Evolutionary conservation across 202 grass and related monocot species (phyloP).

Genomic region (Alloteropsis angusta): DNA sequence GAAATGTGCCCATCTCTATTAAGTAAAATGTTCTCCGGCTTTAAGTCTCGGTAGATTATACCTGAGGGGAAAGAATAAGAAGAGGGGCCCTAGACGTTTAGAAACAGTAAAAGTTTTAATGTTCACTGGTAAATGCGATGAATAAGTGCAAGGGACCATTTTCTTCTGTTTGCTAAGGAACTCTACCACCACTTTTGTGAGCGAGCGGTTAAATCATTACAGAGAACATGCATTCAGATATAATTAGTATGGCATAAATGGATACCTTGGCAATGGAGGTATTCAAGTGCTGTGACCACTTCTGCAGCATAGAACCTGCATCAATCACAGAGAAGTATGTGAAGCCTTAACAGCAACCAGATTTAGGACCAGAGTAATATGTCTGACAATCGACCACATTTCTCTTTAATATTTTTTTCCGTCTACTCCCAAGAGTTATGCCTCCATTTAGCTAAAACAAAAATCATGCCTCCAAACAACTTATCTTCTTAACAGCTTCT

Average conservation of each 20-base stretch:
- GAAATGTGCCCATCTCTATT: constrained; percentile 70
- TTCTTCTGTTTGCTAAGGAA: not conserved
- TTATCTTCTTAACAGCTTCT: not conserved
- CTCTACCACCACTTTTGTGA: not conserved
- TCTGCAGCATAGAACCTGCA: constrained; percentile 89
- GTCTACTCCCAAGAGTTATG: not conserved
- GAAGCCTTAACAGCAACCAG: not conserved
- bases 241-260: not conserved
- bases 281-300: constrained; percentile 81
- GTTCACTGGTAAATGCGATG: not conserved
- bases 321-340: not conserved
- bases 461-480: not conserved
- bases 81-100: not conserved
- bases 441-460: not conserved
- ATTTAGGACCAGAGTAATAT: not conserved
- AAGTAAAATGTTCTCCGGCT: constrained; percentile 94
- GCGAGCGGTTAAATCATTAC: not conserved
- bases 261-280: constrained; percentile 91
- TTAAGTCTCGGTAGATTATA: constrained; percentile 92
- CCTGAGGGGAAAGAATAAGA: constrained; percentile 24
- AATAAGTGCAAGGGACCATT: not conserved
- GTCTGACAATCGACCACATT: not conserved
- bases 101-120: constrained; percentile 2
- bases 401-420: not conserved
- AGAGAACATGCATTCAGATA: not conserved